phyloP scores from a whole-genome alignment of 805 yeast genomes.

The Suhomyces vadensis region DNA sequence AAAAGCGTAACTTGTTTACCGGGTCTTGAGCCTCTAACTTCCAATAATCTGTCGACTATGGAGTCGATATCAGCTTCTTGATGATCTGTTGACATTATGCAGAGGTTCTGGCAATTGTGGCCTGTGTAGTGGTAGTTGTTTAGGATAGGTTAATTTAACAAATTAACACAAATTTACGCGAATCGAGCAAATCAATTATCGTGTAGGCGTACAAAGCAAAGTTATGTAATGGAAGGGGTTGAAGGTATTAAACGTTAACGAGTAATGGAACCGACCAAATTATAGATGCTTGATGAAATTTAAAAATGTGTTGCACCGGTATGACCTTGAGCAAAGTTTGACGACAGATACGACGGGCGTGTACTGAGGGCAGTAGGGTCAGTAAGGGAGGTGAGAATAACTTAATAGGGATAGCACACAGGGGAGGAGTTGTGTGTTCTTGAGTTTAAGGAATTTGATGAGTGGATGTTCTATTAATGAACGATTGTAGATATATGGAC shows the following conservation, averaged over 20 bases:
- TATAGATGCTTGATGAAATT: background rate
- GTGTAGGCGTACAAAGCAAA: background rate
- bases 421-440: background rate
- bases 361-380: background rate
- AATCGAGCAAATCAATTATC: background rate
- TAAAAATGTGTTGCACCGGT: background rate
- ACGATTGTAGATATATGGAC: background rate
- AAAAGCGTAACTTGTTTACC: constrained; percentile 94
- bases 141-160: background rate
- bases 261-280: background rate
- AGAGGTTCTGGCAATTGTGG: constrained; percentile 7
- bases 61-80: constrained; percentile 94
- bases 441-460: background rate
- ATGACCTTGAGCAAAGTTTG: background rate
- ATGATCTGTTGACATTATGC: constrained; percentile 33
- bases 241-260: background rate
- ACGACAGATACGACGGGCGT: constrained; percentile 1
- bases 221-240: background rate
- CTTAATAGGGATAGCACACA: background rate
- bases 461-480: background rate
- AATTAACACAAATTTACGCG: background rate
- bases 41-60: constrained; percentile 92
- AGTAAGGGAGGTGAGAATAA: background rate
- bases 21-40: constrained; percentile 97
- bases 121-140: constrained; percentile 7